Conservation (phyloP, 1,284 basidiomycete species). For the Trichosporon ovoides region DNA sequence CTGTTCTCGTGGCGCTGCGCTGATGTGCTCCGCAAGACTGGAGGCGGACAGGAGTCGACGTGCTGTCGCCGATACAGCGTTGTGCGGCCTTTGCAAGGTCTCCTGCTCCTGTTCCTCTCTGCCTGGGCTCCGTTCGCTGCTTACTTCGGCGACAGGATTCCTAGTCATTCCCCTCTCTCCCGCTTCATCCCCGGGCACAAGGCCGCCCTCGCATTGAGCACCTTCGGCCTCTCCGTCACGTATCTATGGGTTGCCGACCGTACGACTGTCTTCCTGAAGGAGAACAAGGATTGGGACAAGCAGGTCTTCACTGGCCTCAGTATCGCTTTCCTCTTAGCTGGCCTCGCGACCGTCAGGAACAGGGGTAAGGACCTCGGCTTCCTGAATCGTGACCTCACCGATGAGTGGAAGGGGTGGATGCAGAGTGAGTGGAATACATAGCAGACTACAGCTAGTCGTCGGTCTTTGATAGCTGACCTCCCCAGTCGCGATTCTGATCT, state of each 20-base stretch:
- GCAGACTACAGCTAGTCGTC: not conserved
- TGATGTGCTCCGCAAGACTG: constrained; percentile 59
- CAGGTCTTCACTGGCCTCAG: constrained; percentile 62
- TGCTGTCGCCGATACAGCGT: constrained; percentile 73
- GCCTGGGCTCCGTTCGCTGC: constrained; percentile 58
- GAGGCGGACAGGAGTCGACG: constrained; percentile 64
- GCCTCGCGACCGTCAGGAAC: constrained; percentile 62
- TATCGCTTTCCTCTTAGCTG: constrained; percentile 56
- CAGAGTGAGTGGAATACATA: constrained; percentile 67
- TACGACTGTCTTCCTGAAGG: constrained; percentile 75
- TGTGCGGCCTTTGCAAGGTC: constrained; percentile 59
- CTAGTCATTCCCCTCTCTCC: constrained; percentile 30
- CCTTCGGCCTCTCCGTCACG: constrained; percentile 62
- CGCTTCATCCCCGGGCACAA: constrained; percentile 49
- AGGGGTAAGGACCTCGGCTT: constrained; percentile 71
- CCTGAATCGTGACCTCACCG: constrained; percentile 81
- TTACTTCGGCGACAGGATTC: constrained; percentile 20
- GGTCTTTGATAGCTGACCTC: not conserved
- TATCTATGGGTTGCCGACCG: constrained; percentile 73
- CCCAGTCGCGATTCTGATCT: constrained; percentile 75
- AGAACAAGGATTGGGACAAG: constrained; percentile 73
- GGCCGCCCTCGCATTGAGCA: constrained; percentile 50
- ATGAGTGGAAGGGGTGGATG: constrained; percentile 98
- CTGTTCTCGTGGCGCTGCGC: constrained; percentile 79
- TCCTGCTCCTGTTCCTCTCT: constrained; percentile 56